Base-by-base conservation (phyloP, 768 basidiomycete species). In the Auricularia auricula-judae region DNA sequence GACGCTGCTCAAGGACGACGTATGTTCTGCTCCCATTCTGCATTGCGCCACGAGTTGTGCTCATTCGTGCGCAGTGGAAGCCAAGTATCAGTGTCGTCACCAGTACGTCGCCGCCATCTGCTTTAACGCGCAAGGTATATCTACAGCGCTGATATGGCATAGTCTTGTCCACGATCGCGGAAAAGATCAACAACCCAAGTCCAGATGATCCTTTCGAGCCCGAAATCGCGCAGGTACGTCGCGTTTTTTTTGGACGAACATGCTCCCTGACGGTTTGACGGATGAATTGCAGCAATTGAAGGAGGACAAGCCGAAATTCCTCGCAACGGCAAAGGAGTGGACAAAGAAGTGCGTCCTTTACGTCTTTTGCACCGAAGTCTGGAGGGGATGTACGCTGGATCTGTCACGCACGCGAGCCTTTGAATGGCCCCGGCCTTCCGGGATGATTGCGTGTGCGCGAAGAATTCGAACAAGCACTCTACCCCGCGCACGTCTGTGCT, bases 161-260 rank as follows among this genome's bases (percentile, higher is more conserved):
- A 93, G 91, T 93, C 1, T 81, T 93, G 21, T 77, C 79, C 33
- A 84, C 85, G 60, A 84, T 93, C 65, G 86, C 89, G 73, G 89
- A 92, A 71, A 93, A 93, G 75, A 71, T 93, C 62, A 92, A 92
- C 73, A 91, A 93, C 72, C 91, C 91, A 18, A 89, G 87, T 72
- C 80, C 89, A 18, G 91, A 93, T 70, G 91, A 93, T 72, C 91
- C 91, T 0, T 93, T 91, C 70, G 89, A 92, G 70, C 88, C 91
- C 35, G 90, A 92, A 1, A 89, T 92, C 68, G 91, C 91, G 47
- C 36, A 44, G 3, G 29, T 36, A 10, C 23, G 56, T 62, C 34
- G 42, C 51, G 18, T 23, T 18, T 53, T 14, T 54, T 47, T 47
- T 47, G 36, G 35, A 29, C 29, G 42, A 7, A 47, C 33, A 62